These are phyloP conservation scores for Rehmannia glutinosa DNA, from an alignment of 257 asterid species.

Conservation along the genomic window DNA sequence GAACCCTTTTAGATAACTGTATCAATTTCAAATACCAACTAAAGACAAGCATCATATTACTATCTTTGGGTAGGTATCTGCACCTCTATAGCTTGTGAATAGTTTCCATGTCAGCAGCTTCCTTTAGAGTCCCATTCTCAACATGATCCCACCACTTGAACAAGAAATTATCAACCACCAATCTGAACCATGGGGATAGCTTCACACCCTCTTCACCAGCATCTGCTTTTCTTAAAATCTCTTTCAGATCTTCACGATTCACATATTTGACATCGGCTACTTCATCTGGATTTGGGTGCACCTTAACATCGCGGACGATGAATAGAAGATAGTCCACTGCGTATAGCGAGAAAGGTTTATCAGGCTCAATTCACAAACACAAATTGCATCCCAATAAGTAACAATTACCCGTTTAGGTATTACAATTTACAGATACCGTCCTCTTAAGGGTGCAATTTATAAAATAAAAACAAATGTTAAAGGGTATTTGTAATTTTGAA, in stretches of 20 bases:
- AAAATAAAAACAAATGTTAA: too few relatives aligned
- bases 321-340: conserved; percentile 94
- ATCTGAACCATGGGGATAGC: conserved; percentile 92
- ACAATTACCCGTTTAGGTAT: too few relatives aligned
- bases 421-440: too few relatives aligned
- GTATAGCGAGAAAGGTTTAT: background rate
- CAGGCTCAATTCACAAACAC: too few relatives aligned
- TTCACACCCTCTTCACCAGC: conserved; percentile 76
- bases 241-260: conserved; percentile 58
- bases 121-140: conserved; percentile 55
- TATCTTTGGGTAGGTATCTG: background rate
- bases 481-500: too few relatives aligned
- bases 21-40: too few relatives aligned
- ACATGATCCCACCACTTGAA: conserved; percentile 96
- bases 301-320: conserved; percentile 55
- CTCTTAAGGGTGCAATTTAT: too few relatives aligned
- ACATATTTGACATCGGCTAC: conserved; percentile 68
- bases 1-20: too few relatives aligned
- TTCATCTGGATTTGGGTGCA: conserved; percentile 75
- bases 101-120: conserved; percentile 68
- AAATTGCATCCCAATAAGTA: too few relatives aligned
- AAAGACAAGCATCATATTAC: background rate
- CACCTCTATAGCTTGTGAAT: conserved; percentile 56
- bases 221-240: conserved; percentile 72
- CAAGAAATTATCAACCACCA: conserved; percentile 76